Evolutionary conservation across 495 filamentous ascomycete species (phyloP).

Genomic region (Corynascus novoguineensis): DNA sequence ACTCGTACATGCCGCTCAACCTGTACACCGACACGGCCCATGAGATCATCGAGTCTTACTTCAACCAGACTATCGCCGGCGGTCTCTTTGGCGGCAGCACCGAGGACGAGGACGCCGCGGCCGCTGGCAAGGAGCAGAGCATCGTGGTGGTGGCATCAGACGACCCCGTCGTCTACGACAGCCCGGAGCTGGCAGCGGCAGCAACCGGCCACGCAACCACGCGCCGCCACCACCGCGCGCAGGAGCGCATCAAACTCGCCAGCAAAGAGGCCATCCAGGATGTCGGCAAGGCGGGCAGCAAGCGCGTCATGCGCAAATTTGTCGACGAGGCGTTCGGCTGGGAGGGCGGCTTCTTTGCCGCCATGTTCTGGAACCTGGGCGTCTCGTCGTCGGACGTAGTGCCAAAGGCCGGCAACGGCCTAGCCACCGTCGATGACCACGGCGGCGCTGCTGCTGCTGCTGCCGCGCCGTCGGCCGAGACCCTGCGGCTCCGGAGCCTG

Average conservation of each 20-base stretch:
- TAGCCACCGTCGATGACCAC: constrained; percentile 3
- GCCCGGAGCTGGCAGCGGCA: constrained; percentile 50
- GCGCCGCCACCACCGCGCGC: constrained; percentile 48
- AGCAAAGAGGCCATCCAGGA: constrained; percentile 46
- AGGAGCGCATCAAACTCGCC: constrained; percentile 61
- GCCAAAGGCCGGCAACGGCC: constrained; percentile 3
- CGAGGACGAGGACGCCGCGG: constrained; percentile 19
- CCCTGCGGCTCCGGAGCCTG: constrained; percentile 54
- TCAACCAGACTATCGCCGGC: constrained; percentile 28
- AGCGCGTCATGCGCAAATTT: constrained; percentile 48
- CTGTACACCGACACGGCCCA: constrained; percentile 49
- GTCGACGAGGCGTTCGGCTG: constrained; percentile 63
- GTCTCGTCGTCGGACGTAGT: constrained; percentile 17
- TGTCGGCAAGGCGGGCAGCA: constrained; percentile 25
- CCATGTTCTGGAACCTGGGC: constrained; percentile 65
- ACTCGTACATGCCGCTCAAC: constrained; percentile 63
- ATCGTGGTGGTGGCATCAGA: constrained; percentile 61
- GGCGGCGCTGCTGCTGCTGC: not conserved
- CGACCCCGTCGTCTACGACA: constrained; percentile 60
- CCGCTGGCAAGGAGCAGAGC: constrained; percentile 32
- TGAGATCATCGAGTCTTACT: constrained; percentile 36
- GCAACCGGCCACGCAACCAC: too few relatives aligned
- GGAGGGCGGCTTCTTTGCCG: constrained; percentile 68
- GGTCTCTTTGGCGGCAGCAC: constrained; percentile 29
- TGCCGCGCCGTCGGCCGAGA: constrained; percentile 41